These are phyloP conservation scores for Lasiosphaeria ovina DNA, from an alignment of 495 filamentous ascomycete species.

Conservation along the genomic window DNA sequence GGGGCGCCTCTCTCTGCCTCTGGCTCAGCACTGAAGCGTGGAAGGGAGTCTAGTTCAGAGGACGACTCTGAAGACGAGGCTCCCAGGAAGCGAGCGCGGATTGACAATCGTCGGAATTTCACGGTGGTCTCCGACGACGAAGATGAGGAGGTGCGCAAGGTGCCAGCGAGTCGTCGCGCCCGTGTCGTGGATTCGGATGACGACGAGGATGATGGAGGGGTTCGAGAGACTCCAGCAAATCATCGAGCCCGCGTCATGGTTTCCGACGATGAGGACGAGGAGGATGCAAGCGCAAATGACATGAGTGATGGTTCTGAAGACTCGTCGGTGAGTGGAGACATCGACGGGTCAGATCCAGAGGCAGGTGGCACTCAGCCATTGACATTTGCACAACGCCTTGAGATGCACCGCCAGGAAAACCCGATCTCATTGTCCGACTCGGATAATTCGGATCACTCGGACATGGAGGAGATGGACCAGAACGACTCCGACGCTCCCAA, in stretches of 20 bases:
- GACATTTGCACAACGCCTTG: background rate
- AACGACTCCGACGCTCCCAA: constrained; percentile 16
- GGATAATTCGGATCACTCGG: background rate
- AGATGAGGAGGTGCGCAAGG: too few relatives aligned
- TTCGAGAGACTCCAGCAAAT: background rate
- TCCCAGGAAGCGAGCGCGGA: background rate
- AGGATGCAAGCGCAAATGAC: background rate
- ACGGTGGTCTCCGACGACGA: too few relatives aligned
- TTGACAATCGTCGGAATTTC: too few relatives aligned
- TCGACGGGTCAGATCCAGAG: background rate
- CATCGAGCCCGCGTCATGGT: background rate
- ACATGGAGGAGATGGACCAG: constrained; percentile 8
- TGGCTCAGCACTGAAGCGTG: background rate
- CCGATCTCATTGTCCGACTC: background rate
- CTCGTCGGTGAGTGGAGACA: background rate
- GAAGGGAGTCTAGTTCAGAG: background rate
- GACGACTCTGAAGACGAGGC: background rate
- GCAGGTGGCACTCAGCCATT: background rate
- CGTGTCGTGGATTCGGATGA: background rate
- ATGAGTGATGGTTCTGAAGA: background rate
- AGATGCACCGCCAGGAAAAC: constrained; percentile 1
- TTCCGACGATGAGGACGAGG: background rate
- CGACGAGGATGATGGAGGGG: background rate
- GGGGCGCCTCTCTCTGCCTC: background rate
- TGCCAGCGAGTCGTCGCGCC: background rate